phyloP scores from a whole-genome alignment of 2,329 filamentous ascomycete genomes.

The Diaporthe ilicicola region DNA sequence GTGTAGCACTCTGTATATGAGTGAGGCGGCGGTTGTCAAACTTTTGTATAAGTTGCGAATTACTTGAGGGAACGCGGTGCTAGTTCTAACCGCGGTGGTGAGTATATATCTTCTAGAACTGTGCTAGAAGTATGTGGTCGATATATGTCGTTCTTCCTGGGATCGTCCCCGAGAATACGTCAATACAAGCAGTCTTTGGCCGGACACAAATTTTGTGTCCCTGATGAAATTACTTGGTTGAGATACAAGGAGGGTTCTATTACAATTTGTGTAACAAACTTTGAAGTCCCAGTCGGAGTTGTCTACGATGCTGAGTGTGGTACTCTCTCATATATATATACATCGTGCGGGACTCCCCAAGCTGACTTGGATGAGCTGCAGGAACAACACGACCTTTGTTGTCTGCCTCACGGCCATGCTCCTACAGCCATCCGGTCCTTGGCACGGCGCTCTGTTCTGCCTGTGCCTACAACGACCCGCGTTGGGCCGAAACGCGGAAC shows the following conservation, averaged over 20 bases:
- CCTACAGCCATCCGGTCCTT: not conserved
- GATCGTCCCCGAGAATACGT: too few relatives aligned
- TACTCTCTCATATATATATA: not conserved
- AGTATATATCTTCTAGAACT: slow-evolving; percentile 11
- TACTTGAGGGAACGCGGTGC: not conserved
- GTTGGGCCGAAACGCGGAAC: slow-evolving; percentile 16
- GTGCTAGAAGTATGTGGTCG: not conserved
- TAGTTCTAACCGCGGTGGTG: not conserved
- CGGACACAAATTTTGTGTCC: not conserved
- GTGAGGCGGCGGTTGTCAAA: too few relatives aligned
- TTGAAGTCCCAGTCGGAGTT: not conserved
- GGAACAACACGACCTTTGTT: slow-evolving; percentile 3
- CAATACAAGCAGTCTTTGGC: not conserved
- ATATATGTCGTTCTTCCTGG: not conserved
- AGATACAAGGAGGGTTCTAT: not conserved
- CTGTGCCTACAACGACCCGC: not conserved
- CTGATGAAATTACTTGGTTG: not conserved
- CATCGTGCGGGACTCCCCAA: not conserved
- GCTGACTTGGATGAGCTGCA: not conserved
- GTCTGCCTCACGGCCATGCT: slow-evolving; percentile 9
- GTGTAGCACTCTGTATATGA: not conserved
- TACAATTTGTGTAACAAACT: not conserved
- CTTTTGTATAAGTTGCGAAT: not conserved
- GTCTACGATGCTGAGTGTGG: not conserved
- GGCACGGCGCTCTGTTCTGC: slow-evolving; percentile 6